Evolutionary conservation across 2,329 filamentous ascomycete genomes (phyloP).

Genomic region (Coniella lustricola): DNA sequence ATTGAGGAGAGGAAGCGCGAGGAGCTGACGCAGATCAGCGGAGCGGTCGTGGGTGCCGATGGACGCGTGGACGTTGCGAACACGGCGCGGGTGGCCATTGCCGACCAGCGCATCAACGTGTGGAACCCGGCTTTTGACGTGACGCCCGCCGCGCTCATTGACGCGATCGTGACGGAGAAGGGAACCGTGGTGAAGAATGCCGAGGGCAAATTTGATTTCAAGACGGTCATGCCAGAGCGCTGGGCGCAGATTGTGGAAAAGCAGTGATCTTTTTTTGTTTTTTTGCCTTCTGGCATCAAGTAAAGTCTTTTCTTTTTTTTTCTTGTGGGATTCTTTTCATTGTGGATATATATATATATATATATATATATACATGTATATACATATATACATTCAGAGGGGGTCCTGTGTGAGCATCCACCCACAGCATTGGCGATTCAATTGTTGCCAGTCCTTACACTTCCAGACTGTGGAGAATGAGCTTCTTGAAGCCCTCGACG

Average conservation of each 20-base stretch:
- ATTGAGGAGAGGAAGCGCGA: conserved; percentile 80
- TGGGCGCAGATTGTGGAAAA: conserved; percentile 35
- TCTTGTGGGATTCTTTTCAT: not conserved
- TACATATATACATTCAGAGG: no score
- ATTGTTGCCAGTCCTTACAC: not conserved
- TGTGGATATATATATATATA: conserved; percentile 26
- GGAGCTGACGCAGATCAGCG: conserved; percentile 80
- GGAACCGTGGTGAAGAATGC: conserved; percentile 74
- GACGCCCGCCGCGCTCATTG: conserved; percentile 80
- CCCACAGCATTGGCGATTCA: not conserved
- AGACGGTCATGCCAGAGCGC: conserved; percentile 47
- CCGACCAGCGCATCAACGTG: conserved; percentile 69
- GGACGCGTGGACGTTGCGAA: conserved; percentile 55
- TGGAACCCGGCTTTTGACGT: conserved; percentile 99
- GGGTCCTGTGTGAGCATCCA: no score
- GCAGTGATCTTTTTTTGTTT: not conserved
- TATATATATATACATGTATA: no score
- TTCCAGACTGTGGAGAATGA: conserved; percentile 51
- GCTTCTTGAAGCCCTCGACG: conserved; percentile 69
- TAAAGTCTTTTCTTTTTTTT: not conserved
- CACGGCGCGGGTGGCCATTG: conserved; percentile 71
- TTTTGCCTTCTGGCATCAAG: not conserved
- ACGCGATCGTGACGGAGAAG: conserved; percentile 88
- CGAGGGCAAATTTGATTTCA: conserved; percentile 63
- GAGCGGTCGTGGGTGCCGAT: conserved; percentile 60